These are phyloP conservation scores for Scheffersomyces ergatensis DNA, from an alignment of 805 yeast genomes.

Conservation along the genomic window DNA sequence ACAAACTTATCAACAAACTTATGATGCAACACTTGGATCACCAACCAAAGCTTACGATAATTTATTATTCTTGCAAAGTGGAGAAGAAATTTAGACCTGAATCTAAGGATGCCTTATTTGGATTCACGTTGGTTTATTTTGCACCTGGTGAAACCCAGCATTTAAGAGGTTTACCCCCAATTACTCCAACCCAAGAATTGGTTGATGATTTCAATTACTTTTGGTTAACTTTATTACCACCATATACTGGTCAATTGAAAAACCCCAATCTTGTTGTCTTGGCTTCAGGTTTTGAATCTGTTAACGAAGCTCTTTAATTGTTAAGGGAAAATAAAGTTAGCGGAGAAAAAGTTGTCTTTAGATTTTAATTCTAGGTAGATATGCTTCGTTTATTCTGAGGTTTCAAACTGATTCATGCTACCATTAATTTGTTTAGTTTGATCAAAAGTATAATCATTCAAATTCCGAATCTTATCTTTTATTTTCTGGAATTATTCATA, in stretches of 20 bases:
- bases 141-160: conserved; percentile 10
- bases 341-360: conserved; percentile 45
- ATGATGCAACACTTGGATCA: conserved; percentile 18
- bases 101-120: conserved; percentile 7
- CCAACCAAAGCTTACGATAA: conserved; percentile 16
- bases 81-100: conserved; percentile 5
- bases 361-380: no score
- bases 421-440: no score
- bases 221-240: conserved; percentile 22
- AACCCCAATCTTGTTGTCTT: conserved; percentile 22
- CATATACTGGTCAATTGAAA: conserved; percentile 11
- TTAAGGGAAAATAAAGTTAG: conserved; percentile 37
- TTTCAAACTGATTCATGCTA: no score
- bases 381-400: no score
- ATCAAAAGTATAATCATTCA: no score
- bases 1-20: conserved; percentile 11
- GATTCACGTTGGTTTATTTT: conserved; percentile 12
- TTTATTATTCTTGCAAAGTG: conserved; percentile 13
- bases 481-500: no score
- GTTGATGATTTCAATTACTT: conserved; percentile 13
- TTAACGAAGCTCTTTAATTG: conserved; percentile 36
- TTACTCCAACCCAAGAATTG: conserved; percentile 8
- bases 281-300: conserved; percentile 23
- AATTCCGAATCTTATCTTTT: no score
- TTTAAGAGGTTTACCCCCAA: conserved; percentile 3